Evolutionary conservation across 1,139 yeast genomes (phyloP), one percentile per base, ranked within the genome.

Genomic region (Sugiyamaella castrensis): DNA sequence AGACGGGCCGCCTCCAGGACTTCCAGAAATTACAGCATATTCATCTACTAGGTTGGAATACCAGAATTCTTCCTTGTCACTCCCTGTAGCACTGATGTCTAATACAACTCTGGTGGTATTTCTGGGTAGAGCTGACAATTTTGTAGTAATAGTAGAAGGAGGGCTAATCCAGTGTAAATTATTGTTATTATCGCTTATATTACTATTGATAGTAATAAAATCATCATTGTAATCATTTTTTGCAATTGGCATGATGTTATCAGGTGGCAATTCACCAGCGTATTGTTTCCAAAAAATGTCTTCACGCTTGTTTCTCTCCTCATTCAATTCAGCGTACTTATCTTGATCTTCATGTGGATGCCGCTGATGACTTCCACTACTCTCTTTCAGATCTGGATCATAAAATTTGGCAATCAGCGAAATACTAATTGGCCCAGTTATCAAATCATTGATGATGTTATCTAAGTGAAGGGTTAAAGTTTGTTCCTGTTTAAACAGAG

Each of bases 31-130:
- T 12, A 26, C 8, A 1, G 42, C 41, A 27, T 24, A 43, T 11
- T 37, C 37, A 13, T 43, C 37, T 13, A 43, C n/a, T 16, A 43
- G 33, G 15, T 43, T 37, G 19, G 33, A 67, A 66, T 84, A 87
- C 95, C 95, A 87, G 61, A 85, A 85, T 66, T 88, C 96, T 64
- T 87, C 96, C 37, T 77, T 80, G 1, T 82, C 82, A 60, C 84
- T 85, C 2, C 94, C 96, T 13, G 87, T 80, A 3, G 87, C 80
- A 58, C 80, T 81, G 4, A 87, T 64, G 7, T 84, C 76, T 37
- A 87, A 66, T 41, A 71, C 71, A 37, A 80, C 79, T 48, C 82
- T 73, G 10, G 85, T 78, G 8, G 87, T 79, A 61, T 82, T 81
- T 65, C 66, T 34, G 78, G 85, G 53, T 72, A 73, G 53, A 67